Conservation (phyloP, 2,329 filamentous ascomycete species). For the Pyrenophora tritici-repentis region DNA sequence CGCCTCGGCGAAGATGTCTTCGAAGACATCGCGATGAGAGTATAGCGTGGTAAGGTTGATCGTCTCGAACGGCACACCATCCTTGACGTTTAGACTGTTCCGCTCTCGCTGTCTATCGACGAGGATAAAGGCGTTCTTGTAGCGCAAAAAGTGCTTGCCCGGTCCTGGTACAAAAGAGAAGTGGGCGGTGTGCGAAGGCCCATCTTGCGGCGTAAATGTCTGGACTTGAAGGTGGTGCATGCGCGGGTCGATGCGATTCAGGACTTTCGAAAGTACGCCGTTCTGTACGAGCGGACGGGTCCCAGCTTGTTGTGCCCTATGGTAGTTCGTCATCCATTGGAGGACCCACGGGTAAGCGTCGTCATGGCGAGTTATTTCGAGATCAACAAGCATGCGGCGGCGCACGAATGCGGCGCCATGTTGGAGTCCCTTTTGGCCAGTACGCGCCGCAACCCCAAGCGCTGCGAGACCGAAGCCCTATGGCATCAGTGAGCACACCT, state of each 20-base stretch:
- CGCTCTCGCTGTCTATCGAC: constrained; percentile 89
- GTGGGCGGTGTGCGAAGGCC: constrained; percentile 73
- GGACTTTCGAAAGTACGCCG: constrained; percentile 57
- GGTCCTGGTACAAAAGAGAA: constrained; percentile 92
- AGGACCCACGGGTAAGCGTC: constrained; percentile 93
- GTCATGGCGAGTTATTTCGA: constrained; percentile 94
- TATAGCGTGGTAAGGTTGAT: constrained; percentile 91
- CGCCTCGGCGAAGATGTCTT: constrained; percentile 86
- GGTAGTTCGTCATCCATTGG: constrained; percentile 88
- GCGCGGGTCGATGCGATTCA: constrained; percentile 62
- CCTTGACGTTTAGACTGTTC: constrained; percentile 71
- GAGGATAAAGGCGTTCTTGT: constrained; percentile 82
- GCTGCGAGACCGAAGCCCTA: constrained; percentile 88
- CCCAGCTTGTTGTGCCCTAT: constrained; percentile 63
- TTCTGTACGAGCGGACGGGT: constrained; percentile 32
- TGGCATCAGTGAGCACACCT: constrained; percentile 38
- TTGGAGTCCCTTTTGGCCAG: constrained; percentile 78
- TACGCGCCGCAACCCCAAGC: constrained; percentile 78
- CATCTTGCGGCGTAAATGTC: constrained; percentile 66
- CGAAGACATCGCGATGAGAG: constrained; percentile 84
- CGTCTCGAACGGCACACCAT: constrained; percentile 91
- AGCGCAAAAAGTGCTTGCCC: constrained; percentile 84
- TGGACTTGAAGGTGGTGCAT: constrained; percentile 69
- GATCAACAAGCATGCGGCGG: constrained; percentile 85
- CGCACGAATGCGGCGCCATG: constrained; percentile 75